A percentile compares a stretch with the other conserved stretches of the same genome.
These are phyloP conservation scores for Colletotrichum phormii DNA, from an alignment of 2,329 filamentous ascomycete species.

Conservation along the genomic window DNA sequence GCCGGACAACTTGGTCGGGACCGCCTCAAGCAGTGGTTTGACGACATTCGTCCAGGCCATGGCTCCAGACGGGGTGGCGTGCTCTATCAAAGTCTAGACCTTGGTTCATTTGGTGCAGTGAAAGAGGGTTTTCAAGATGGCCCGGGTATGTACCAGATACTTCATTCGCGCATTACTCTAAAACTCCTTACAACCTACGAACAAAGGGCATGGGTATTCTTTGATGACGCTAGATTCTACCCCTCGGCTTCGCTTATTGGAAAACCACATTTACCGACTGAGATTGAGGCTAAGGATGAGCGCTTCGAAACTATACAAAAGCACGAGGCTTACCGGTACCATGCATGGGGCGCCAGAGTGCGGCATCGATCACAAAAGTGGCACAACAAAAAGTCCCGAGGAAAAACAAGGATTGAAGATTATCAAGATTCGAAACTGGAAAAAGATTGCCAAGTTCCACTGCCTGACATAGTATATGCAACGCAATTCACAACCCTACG, in stretches of 20 bases:
- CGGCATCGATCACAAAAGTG: background rate
- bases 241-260: background rate
- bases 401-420: background rate
- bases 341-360: background rate
- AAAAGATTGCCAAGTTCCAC: background rate
- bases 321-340: background rate
- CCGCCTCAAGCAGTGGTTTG: background rate
- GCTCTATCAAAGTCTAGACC: too few species aligned
- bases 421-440: background rate
- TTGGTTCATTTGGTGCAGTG: too few species aligned
- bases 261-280: background rate
- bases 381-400: background rate
- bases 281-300: background rate
- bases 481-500: background rate
- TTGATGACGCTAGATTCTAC: background rate
- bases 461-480: background rate
- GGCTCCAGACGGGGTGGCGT: too few species aligned
- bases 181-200: background rate
- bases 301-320: background rate
- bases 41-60: rapidly evolving
- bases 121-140: background rate
- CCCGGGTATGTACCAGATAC: background rate
- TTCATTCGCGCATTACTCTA: background rate
- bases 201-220: background rate
- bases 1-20: background rate